phyloP scores from a whole-genome alignment of 345 rosid genomes.

The Chamaenerion angustifolium region DNA sequence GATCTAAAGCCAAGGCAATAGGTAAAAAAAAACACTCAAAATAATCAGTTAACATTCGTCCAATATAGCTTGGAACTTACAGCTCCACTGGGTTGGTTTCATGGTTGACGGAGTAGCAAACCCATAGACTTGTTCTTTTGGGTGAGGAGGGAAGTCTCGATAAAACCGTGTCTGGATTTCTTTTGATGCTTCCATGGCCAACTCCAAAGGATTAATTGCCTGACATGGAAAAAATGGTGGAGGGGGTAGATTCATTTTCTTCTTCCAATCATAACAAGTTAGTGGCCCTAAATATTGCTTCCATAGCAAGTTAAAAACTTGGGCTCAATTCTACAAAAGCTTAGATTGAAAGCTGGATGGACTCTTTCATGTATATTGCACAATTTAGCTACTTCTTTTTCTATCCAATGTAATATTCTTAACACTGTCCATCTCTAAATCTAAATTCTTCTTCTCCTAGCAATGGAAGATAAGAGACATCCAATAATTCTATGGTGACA shows the following conservation, averaged over 20 bases:
- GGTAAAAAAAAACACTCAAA: constrained; percentile 6
- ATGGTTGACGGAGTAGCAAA: constrained; percentile 97
- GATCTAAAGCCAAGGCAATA: constrained; percentile 34
- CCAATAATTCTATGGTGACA: not conserved
- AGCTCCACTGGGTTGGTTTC: constrained; percentile 97
- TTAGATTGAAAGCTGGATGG: too few species aligned
- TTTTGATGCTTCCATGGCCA: constrained; percentile 80
- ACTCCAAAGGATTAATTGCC: constrained; percentile 91
- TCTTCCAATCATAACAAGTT: too few species aligned
- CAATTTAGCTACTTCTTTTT: too few species aligned
- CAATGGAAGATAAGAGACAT: too few species aligned
- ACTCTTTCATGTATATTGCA: too few species aligned
- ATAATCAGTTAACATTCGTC: constrained; percentile 4
- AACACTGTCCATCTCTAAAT: too few species aligned
- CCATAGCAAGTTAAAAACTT: too few species aligned
- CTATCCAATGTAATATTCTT: too few species aligned
- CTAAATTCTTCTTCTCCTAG: too few species aligned
- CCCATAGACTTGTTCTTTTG: constrained; percentile 61
- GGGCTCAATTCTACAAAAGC: too few species aligned
- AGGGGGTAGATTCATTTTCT: not conserved
- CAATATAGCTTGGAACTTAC: constrained; percentile 27
- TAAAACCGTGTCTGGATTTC: constrained; percentile 73
- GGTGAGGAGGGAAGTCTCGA: constrained; percentile 80
- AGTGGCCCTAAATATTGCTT: too few species aligned
- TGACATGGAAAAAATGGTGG: constrained; percentile 22